Percentiles rank a stretch among this genome's conserved stretches.
phyloP scores from a whole-genome alignment of 805 yeast genomes.

The Wickerhamomyces rabaulensis region DNA sequence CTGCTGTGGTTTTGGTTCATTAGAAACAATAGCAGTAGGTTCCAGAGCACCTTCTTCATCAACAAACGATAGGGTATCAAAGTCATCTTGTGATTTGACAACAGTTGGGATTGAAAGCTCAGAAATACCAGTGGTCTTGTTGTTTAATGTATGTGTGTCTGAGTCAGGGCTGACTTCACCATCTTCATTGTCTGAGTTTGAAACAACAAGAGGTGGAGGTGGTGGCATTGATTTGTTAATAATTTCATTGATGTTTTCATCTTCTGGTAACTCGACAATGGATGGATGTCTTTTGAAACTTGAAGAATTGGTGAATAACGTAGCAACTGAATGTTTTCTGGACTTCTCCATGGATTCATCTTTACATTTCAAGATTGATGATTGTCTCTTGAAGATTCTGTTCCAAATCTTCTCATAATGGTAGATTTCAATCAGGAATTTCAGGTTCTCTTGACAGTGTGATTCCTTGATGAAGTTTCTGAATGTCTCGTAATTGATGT shows the following conservation, averaged over 20 bases:
- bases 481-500: constrained; percentile 24
- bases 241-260: neutral
- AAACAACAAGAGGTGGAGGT: neutral
- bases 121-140: constrained; percentile 8
- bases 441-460: constrained; percentile 42
- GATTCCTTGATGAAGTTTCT: constrained; percentile 29
- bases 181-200: neutral
- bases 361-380: constrained; percentile 26
- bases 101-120: constrained; percentile 15
- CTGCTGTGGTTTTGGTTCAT: neutral
- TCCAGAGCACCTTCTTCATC: constrained; percentile 7
- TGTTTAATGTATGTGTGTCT: constrained; percentile 8
- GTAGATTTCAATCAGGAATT: constrained; percentile 39
- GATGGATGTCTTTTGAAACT: constrained; percentile 16
- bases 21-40: neutral
- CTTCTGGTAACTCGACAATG: constrained; percentile 14
- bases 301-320: constrained; percentile 15
- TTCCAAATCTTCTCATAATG: constrained; percentile 42
- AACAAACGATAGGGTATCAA: constrained; percentile 19
- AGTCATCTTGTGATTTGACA: constrained; percentile 13
- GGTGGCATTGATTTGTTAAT: neutral
- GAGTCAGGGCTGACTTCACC: neutral
- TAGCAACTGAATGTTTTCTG: constrained; percentile 18
- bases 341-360: constrained; percentile 14
- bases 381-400: constrained; percentile 25